These are phyloP conservation scores for Euryodendron excelsum DNA, from an alignment of 148 eudicot species.

Conservation along the genomic window DNA sequence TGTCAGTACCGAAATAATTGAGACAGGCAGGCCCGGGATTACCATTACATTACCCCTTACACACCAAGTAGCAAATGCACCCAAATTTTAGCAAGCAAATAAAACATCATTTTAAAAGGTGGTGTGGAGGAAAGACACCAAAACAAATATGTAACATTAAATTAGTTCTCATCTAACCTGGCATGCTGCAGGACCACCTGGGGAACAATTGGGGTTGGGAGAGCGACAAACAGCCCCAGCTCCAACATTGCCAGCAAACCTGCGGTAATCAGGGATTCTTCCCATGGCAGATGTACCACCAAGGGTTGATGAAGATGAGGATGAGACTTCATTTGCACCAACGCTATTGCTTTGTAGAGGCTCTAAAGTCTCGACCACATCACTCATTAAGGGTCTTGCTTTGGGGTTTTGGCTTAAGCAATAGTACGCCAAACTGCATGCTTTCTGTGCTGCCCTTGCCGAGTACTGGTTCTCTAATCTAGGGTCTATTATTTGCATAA, in stretches of 20 bases:
- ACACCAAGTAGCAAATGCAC: constrained; percentile 20
- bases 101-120: background rate
- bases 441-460: constrained; percentile 86
- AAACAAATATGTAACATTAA: constrained; percentile 18
- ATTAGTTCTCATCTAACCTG: constrained; percentile 81
- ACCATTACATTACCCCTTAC: constrained; percentile 7
- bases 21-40: background rate
- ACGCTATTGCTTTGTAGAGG: constrained; percentile 63
- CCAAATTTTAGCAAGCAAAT: constrained; percentile 8
- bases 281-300: constrained; percentile 45
- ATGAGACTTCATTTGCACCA: constrained; percentile 35
- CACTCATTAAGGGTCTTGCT: constrained; percentile 97
- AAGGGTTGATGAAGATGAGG: constrained; percentile 32
- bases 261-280: constrained; percentile 40
- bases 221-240: constrained; percentile 57
- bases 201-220: constrained; percentile 73
- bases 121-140: background rate
- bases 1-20: background rate
- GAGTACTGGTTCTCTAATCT: constrained; percentile 91
- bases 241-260: constrained; percentile 49
- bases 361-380: constrained; percentile 92
- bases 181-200: constrained; percentile 76
- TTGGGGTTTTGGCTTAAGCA: constrained; percentile 96
- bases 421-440: constrained; percentile 94
- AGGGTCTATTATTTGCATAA: constrained; percentile 85